These are phyloP conservation scores for Cicer arietinum DNA, from an alignment of 306 rosid species.

Conservation along the genomic window DNA sequence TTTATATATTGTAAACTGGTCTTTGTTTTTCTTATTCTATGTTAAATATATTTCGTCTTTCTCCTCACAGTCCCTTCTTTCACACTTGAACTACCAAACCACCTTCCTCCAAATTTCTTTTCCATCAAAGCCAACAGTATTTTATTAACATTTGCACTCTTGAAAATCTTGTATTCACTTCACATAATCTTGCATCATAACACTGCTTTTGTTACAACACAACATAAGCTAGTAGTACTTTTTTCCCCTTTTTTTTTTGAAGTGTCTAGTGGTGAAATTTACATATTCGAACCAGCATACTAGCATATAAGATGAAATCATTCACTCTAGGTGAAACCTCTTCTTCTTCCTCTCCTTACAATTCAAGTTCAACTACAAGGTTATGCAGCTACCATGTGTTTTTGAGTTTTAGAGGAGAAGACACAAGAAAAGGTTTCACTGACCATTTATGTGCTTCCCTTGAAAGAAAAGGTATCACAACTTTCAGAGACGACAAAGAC, in stretches of 20 bases:
- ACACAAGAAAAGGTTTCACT: slow-evolving; percentile 25
- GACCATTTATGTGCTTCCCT: slow-evolving; percentile 27
- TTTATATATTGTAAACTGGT: background rate
- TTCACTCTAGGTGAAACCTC: background rate
- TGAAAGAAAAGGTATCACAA: slow-evolving; percentile 30
- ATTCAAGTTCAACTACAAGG: background rate
- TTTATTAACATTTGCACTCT: background rate
- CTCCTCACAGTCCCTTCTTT: background rate
- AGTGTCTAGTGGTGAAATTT: too few species aligned
- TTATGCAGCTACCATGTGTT: slow-evolving; percentile 25
- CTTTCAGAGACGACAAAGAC: slow-evolving; percentile 36
- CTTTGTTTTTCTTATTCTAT: slow-evolving; percentile 6
- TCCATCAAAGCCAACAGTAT: background rate
- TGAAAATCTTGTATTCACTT: background rate
- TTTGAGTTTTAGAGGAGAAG: slow-evolving; percentile 31
- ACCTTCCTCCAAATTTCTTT: background rate
- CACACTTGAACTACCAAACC: slow-evolving; percentile 6
- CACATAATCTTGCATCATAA: background rate
- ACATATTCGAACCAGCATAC: too few species aligned
- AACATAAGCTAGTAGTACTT: too few species aligned
- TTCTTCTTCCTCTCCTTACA: background rate
- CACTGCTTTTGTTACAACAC: background rate
- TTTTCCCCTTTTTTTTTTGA: too few species aligned
- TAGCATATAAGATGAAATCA: background rate
- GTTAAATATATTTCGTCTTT: background rate